Evolutionary conservation across 495 filamentous ascomycete species (phyloP).

Genomic region (Trichoderma virens): DNA sequence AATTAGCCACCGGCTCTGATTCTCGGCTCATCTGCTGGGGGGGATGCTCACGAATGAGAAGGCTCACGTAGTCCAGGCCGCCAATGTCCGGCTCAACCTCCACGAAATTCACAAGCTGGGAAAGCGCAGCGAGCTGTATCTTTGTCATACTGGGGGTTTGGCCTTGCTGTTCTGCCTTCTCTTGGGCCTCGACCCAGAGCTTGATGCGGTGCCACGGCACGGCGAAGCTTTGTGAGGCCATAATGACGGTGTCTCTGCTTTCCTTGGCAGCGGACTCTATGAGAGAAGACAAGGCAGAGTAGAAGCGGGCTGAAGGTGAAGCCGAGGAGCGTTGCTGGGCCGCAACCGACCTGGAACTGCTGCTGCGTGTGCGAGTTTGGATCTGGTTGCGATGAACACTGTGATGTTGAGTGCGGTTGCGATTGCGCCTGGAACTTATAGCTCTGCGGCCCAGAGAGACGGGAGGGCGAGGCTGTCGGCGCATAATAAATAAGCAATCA

Average conservation of each 20-base stretch:
- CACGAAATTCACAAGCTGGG: constrained; percentile 22
- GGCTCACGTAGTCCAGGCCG: constrained; percentile 30
- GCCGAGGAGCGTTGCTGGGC: not conserved
- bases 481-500: too few relatives aligned
- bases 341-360: not conserved
- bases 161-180: constrained; percentile 16
- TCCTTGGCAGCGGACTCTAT: not conserved
- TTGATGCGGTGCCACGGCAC: constrained; percentile 18
- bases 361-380: too few relatives aligned
- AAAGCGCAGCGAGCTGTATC: constrained; percentile 23
- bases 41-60: constrained; percentile 23
- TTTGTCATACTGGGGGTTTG: constrained; percentile 25
- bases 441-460: not conserved
- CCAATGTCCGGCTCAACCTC: constrained; percentile 20
- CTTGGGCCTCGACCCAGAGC: constrained; percentile 28
- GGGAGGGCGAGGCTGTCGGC: too few relatives aligned
- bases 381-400: too few relatives aligned
- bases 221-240: not conserved
- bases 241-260: not conserved
- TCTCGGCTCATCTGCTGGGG: not conserved
- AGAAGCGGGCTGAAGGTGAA: not conserved
- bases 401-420: too few relatives aligned
- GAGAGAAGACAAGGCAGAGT: not conserved
- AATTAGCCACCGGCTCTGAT: too few relatives aligned
- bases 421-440: not conserved